These are phyloP conservation scores for Cunninghamia lanceolata DNA, from an alignment of 75 land plant species.

Conservation along the genomic window DNA sequence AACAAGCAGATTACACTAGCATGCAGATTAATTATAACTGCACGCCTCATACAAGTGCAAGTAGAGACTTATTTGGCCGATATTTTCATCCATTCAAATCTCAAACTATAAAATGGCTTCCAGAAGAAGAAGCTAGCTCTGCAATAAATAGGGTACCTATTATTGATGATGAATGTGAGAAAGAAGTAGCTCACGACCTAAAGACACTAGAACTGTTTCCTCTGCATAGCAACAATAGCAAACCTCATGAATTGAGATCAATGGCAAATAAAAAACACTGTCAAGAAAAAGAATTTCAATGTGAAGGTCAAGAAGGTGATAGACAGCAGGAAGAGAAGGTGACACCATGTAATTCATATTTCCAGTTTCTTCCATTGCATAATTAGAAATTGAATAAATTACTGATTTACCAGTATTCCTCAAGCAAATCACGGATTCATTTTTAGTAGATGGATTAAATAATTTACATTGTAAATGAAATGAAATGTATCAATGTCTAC, in stretches of 20 bases:
- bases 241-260: neutral
- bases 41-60: neutral
- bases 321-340: neutral
- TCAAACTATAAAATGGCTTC: neutral
- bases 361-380: constrained; percentile 10
- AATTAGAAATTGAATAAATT: neutral
- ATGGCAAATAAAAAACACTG: neutral
- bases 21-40: neutral
- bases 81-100: neutral
- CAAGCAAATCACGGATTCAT: neutral
- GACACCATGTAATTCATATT: neutral
- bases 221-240: neutral
- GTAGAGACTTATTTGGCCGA: neutral
- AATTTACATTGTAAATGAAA: neutral
- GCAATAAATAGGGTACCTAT: neutral
- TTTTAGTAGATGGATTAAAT: neutral
- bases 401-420: neutral
- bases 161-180: neutral
- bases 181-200: neutral
- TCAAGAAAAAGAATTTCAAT: neutral
- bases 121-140: neutral
- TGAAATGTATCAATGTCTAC: neutral
- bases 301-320: neutral
- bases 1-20: neutral
- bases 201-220: constrained; percentile 11